A percentile compares a stretch with the other conserved stretches of the same genome.
Evolutionary conservation across 2,329 filamentous ascomycete species (phyloP).

Genomic region (Colletotrichum spaethianum): DNA sequence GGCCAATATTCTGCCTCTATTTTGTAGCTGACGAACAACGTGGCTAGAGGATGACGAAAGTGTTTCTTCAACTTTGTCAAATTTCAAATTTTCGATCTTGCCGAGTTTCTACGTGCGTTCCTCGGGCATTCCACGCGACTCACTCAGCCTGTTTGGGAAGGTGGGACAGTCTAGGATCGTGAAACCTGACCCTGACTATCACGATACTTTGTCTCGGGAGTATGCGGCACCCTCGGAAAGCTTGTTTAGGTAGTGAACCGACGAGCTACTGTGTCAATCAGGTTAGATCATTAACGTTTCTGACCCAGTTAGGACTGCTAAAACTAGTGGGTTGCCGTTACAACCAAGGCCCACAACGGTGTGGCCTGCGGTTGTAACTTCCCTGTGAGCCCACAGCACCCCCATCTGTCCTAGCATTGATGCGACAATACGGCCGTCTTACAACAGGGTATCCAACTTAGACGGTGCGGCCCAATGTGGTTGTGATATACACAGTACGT

Average conservation of each 20-base stretch:
- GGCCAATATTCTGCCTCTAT: too few species aligned
- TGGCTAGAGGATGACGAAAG: too few species aligned
- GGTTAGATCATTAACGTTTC: background rate
- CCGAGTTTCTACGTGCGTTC: background rate
- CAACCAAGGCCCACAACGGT: background rate
- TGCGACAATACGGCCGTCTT: background rate
- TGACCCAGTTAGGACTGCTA: background rate
- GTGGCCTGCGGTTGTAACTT: too few species aligned
- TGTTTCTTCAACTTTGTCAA: too few species aligned
- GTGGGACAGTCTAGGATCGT: background rate
- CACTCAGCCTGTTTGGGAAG: background rate
- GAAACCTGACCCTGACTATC: background rate
- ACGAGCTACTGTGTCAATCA: background rate
- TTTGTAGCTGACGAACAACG: too few species aligned
- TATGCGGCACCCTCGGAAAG: background rate
- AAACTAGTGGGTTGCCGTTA: background rate
- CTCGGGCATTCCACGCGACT: background rate
- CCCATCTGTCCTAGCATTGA: background rate
- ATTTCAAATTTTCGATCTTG: background rate
- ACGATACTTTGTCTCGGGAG: background rate
- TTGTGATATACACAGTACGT: background rate
- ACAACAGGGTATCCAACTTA: background rate
- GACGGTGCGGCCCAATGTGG: background rate
- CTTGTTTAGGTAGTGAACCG: background rate
- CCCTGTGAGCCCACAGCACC: background rate